phyloP scores from a whole-genome alignment of 257 asterid species.

The Fraxinus quadrangulata region DNA sequence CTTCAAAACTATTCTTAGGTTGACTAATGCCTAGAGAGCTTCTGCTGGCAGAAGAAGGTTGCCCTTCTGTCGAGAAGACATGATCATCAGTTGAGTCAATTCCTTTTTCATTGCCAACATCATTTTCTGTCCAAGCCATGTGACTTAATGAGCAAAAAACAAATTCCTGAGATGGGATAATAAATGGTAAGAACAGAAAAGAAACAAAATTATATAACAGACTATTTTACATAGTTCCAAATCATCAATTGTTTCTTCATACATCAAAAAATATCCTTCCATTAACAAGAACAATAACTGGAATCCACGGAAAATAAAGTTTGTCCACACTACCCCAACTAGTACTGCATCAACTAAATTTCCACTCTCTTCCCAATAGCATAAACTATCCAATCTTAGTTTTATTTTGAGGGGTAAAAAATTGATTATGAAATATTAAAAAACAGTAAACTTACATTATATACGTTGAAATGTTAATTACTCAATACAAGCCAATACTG shows the following conservation, averaged over 20 bases:
- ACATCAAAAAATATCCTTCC: background rate
- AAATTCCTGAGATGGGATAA: slow-evolving; percentile 35
- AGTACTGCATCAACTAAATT: background rate
- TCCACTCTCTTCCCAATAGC: background rate
- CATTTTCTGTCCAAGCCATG: slow-evolving; percentile 65
- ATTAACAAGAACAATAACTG: background rate
- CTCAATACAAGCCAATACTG: background rate
- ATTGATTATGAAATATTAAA: background rate
- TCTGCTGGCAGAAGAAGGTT: slow-evolving; percentile 41
- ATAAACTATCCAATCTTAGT: background rate
- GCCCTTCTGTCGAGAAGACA: slow-evolving; percentile 43
- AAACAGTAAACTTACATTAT: background rate
- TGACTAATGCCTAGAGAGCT: no score
- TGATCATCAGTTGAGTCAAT: slow-evolving; percentile 41
- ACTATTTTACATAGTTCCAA: slow-evolving; percentile 6
- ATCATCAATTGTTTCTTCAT: background rate
- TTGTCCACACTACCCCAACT: background rate
- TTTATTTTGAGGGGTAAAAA: background rate
- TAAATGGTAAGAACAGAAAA: slow-evolving; percentile 20
- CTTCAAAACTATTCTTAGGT: slow-evolving; percentile 46
- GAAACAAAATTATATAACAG: slow-evolving; percentile 3
- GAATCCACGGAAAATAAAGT: background rate
- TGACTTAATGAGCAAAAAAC: slow-evolving; percentile 26
- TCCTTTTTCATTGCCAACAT: slow-evolving; percentile 49
- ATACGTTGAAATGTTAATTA: background rate